Conservation (phyloP, 805 yeast species). For the Henningerozyma blattae region DNA sequence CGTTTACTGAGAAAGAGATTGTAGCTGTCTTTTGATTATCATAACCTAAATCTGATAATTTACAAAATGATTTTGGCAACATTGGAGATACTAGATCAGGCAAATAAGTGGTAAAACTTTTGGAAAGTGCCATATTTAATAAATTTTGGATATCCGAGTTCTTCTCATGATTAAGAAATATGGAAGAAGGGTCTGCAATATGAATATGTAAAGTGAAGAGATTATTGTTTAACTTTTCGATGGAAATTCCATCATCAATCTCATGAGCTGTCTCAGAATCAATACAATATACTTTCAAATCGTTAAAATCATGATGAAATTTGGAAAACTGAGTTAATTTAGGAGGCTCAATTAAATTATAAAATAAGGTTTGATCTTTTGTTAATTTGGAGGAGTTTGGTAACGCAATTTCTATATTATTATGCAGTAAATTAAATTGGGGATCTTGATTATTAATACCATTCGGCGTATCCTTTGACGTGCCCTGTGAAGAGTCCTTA, state of each 20-base stretch:
- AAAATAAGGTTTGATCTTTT: slow-evolving; percentile 29
- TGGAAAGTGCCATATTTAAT: slow-evolving; percentile 44
- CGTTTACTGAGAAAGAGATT: slow-evolving; percentile 31
- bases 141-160: slow-evolving; percentile 13
- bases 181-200: slow-evolving; percentile 81
- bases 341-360: too few species aligned
- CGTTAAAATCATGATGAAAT: slow-evolving; percentile 30
- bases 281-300: slow-evolving; percentile 62
- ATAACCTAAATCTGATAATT: slow-evolving; percentile 40
- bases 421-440: slow-evolving; percentile 23
- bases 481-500: not conserved
- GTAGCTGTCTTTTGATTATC: slow-evolving; percentile 33
- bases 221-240: slow-evolving; percentile 26
- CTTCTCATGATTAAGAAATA: slow-evolving; percentile 6
- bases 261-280: slow-evolving; percentile 76
- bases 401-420: slow-evolving; percentile 1
- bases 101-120: slow-evolving; percentile 58
- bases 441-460: slow-evolving; percentile 18
- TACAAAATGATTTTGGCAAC: slow-evolving; percentile 51
- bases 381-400: slow-evolving; percentile 28
- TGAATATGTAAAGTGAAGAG: slow-evolving; percentile 47
- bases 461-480: too few species aligned
- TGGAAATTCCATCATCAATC: slow-evolving; percentile 85
- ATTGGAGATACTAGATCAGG: slow-evolving; percentile 57
- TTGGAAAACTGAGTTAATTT: too few species aligned